Evolutionary conservation across 1,284 basidiomycete genomes (phyloP).

Genomic region (Cryptococcus sp.): DNA sequence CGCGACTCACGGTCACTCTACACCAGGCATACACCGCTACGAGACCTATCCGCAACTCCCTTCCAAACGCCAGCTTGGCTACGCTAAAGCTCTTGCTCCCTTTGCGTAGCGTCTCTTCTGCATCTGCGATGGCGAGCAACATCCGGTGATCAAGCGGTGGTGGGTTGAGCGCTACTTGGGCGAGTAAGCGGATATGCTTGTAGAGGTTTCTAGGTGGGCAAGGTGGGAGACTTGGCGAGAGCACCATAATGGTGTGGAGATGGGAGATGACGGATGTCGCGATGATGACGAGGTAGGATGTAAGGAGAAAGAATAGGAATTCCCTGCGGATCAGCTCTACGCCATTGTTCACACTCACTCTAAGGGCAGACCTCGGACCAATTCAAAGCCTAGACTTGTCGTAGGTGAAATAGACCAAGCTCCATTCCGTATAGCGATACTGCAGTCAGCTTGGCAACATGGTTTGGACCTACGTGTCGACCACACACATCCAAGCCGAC

Average conservation of each 20-base stretch:
- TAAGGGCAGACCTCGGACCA: slow-evolving; percentile 33
- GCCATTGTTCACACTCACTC: slow-evolving; percentile 22
- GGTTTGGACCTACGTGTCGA: slow-evolving; percentile 33
- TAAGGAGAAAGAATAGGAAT: slow-evolving; percentile 37
- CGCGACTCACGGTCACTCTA: slow-evolving; percentile 32
- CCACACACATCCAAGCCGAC: slow-evolving; percentile 22
- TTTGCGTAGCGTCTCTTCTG: slow-evolving; percentile 29
- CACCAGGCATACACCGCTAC: slow-evolving; percentile 42
- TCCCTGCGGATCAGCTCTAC: slow-evolving; percentile 17
- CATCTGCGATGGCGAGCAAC: slow-evolving; percentile 16
- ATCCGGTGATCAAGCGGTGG: slow-evolving; percentile 20
- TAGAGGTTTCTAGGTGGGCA: slow-evolving; percentile 32
- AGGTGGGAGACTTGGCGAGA: slow-evolving; percentile 22
- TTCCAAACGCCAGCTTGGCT: slow-evolving; percentile 36
- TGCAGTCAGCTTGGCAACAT: slow-evolving; percentile 8
- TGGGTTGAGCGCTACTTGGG: slow-evolving; percentile 24
- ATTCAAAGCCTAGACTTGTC: slow-evolving; percentile 22
- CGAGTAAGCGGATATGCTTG: slow-evolving; percentile 28
- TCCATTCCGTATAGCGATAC: slow-evolving; percentile 26
- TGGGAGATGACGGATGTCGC: slow-evolving; percentile 35
- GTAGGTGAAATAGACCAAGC: slow-evolving; percentile 28
- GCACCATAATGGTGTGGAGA: slow-evolving; percentile 28
- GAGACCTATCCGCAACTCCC: slow-evolving; percentile 38
- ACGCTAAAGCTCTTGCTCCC: slow-evolving; percentile 41
- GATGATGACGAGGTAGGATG: slow-evolving; percentile 32